phyloP scores from a whole-genome alignment of 2,329 filamentous ascomycete species.

The Mariannaea sp. region DNA sequence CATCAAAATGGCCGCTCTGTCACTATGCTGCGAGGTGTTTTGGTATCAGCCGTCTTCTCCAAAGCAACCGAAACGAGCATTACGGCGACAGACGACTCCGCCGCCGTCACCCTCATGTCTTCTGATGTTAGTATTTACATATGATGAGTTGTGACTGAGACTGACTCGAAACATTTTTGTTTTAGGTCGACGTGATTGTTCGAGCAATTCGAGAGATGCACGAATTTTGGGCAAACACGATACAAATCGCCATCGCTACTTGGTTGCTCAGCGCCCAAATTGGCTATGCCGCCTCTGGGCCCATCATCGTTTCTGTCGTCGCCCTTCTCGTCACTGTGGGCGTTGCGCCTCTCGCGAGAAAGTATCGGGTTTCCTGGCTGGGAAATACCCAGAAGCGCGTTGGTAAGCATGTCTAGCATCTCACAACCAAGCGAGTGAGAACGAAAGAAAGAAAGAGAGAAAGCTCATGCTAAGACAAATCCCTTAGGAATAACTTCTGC shows the following conservation, averaged over 20 bases:
- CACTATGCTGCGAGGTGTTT: conserved; percentile 39
- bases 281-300: conserved; percentile 42
- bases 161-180: background rate
- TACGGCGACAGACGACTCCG: conserved; percentile 38
- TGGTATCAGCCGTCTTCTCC: conserved; percentile 43
- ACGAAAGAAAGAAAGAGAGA: too few species aligned
- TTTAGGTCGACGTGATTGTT: conserved; percentile 45
- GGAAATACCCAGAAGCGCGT: conserved; percentile 36
- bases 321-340: conserved; percentile 36
- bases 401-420: conserved; percentile 24
- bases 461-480: too few species aligned
- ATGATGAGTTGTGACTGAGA: too few species aligned
- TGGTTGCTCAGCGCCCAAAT: conserved; percentile 43
- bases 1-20: conserved; percentile 41
- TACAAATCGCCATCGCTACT: conserved; percentile 43
- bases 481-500: conserved; percentile 39
- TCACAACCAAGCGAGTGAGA: accelerated
- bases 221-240: conserved; percentile 45
- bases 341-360: conserved; percentile 37
- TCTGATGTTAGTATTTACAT: conserved; percentile 40
- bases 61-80: conserved; percentile 41
- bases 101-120: conserved; percentile 49
- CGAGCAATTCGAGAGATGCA: conserved; percentile 43
- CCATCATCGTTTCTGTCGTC: conserved; percentile 39
- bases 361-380: conserved; percentile 38